Percentiles rank a stretch among this genome's conserved stretches.
These are phyloP conservation scores for Circinella minor DNA, from an alignment of 371 early-diverging fungal species.

Conservation along the genomic window DNA sequence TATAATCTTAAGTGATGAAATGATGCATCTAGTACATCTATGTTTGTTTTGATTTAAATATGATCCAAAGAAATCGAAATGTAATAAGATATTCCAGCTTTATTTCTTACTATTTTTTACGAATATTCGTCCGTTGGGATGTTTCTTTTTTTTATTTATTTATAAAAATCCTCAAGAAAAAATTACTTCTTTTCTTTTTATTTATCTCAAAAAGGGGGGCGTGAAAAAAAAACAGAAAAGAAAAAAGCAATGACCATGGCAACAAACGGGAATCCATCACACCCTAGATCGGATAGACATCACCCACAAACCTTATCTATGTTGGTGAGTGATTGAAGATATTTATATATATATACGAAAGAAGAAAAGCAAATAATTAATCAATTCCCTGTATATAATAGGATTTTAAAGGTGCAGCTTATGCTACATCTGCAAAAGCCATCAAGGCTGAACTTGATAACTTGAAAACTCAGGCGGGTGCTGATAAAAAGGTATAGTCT, in stretches of 20 bases:
- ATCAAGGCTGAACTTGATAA: conserved; percentile 66
- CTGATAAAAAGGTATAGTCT: conserved; percentile 57
- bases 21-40: neutral
- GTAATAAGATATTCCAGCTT: neutral
- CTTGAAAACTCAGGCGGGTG: conserved; percentile 54
- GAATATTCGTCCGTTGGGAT: neutral
- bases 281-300: conserved; percentile 39
- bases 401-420: conserved; percentile 72
- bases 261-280: conserved; percentile 34
- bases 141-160: neutral
- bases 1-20: too few species aligned
- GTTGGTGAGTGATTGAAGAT: conserved; percentile 37
- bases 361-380: neutral
- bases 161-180: neutral
- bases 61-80: neutral
- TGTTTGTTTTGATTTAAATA: neutral
- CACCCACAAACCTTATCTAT: conserved; percentile 67
- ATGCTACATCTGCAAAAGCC: conserved; percentile 68
- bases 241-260: conserved; percentile 19
- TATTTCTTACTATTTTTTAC: neutral
- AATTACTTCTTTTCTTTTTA: neutral
- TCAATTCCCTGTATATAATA: conserved; percentile 17
- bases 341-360: conserved; percentile 4
- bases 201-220: neutral
- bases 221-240: neutral